phyloP scores from a whole-genome alignment of 2,329 filamentous ascomycete genomes.

The Exophiala sideris region DNA sequence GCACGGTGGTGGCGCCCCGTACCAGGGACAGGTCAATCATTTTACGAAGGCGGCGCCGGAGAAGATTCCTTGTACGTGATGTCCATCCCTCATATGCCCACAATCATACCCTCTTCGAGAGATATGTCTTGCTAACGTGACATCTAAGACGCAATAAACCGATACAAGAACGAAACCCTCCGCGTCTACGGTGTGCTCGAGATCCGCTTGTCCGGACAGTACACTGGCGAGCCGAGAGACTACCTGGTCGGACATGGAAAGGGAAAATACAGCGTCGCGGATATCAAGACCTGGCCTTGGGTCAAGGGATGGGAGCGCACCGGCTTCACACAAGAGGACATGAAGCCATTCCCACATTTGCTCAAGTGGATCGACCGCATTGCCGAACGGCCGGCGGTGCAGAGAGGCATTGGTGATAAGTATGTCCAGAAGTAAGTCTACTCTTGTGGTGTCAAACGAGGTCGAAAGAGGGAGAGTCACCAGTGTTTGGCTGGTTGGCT shows the following conservation, averaged over 20 bases:
- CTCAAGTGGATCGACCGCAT: slow-evolving; percentile 54
- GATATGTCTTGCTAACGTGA: background rate
- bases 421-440: slow-evolving; percentile 31
- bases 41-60: slow-evolving; percentile 46
- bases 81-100: too few species aligned
- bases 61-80: slow-evolving; percentile 46
- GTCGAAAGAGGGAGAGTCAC: too few species aligned
- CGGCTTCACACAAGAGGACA: slow-evolving; percentile 48
- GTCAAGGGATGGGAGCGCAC: slow-evolving; percentile 44
- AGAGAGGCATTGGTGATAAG: slow-evolving; percentile 43
- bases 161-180: slow-evolving; percentile 52
- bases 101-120: too few species aligned
- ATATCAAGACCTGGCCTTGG: slow-evolving; percentile 54
- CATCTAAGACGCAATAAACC: slow-evolving; percentile 43
- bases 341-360: slow-evolving; percentile 51
- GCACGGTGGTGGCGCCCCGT: slow-evolving; percentile 32
- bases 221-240: slow-evolving; percentile 48
- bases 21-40: slow-evolving; percentile 43
- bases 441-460: too few species aligned
- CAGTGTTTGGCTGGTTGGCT: too few species aligned
- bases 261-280: slow-evolving; percentile 54
- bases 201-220: slow-evolving; percentile 52
- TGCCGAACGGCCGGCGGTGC: slow-evolving; percentile 47
- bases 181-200: slow-evolving; percentile 56
- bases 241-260: slow-evolving; percentile 53